Evolutionary conservation across 352 stramenopile genomes (phyloP).

Genomic region (Discostella stelligera): DNA sequence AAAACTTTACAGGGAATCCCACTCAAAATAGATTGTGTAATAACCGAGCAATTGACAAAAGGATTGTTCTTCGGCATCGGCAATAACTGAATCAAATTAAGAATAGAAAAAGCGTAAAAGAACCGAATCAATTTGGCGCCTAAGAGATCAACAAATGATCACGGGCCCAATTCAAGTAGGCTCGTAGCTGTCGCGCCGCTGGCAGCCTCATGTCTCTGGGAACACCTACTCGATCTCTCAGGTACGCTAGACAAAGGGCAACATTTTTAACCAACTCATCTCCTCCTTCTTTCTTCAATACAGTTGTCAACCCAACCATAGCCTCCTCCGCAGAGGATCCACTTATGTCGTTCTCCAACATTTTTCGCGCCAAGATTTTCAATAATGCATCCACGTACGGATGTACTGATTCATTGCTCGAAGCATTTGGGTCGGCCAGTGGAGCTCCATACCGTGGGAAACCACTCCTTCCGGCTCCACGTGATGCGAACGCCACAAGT

Average conservation of each 20-base stretch:
- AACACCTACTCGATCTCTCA: slow-evolving; percentile 71
- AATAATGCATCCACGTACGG: slow-evolving; percentile 53
- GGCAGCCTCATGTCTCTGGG: slow-evolving; percentile 68
- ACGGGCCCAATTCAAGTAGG: slow-evolving; percentile 72
- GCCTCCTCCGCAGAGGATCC: slow-evolving; percentile 16
- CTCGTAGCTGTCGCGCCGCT: slow-evolving; percentile 65
- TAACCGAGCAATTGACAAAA: slow-evolving; percentile 63
- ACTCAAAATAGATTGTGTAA: slow-evolving; percentile 69
- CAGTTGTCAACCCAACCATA: slow-evolving; percentile 41
- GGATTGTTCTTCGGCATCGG: slow-evolving; percentile 71
- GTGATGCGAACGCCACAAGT: slow-evolving; percentile 70
- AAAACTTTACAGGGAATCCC: slow-evolving; percentile 76
- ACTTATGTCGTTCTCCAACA: slow-evolving; percentile 19
- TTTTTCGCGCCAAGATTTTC: slow-evolving; percentile 50
- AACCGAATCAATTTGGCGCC: not conserved
- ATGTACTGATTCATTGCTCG: slow-evolving; percentile 58
- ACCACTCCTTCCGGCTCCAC: slow-evolving; percentile 60
- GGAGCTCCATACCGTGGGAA: slow-evolving; percentile 56
- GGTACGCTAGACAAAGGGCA: slow-evolving; percentile 54
- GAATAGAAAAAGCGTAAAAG: not conserved
- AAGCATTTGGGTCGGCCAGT: slow-evolving; percentile 69
- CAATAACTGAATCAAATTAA: slow-evolving; percentile 26
- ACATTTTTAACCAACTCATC: slow-evolving; percentile 48
- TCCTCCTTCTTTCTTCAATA: slow-evolving; percentile 51
- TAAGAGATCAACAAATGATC: slow-evolving; percentile 13